These are phyloP conservation scores for Hymenochaete sp. DNA, from an alignment of 1,284 basidiomycete species.

Conservation along the genomic window DNA sequence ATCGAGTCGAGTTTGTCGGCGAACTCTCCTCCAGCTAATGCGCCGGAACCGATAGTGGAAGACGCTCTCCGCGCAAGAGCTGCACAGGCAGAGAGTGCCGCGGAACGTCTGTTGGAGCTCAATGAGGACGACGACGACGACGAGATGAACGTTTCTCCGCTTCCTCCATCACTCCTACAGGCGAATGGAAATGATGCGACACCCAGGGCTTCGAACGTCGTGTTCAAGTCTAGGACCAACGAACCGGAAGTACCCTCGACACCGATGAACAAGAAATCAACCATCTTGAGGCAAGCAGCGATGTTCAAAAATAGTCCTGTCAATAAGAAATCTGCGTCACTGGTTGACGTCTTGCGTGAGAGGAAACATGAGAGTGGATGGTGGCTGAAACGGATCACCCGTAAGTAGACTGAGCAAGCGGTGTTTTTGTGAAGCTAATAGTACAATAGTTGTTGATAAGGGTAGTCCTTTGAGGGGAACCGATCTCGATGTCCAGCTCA, in stretches of 20 bases:
- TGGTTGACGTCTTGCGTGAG: slow-evolving; percentile 56
- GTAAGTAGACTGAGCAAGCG: slow-evolving; percentile 40
- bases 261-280: slow-evolving; percentile 48
- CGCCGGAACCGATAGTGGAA: slow-evolving; percentile 56
- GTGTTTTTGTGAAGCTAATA: not conserved
- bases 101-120: slow-evolving; percentile 70
- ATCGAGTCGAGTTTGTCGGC: slow-evolving; percentile 22
- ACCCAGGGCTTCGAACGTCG: slow-evolving; percentile 31
- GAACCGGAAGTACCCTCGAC: slow-evolving; percentile 40
- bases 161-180: slow-evolving; percentile 48
- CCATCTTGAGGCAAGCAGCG: slow-evolving; percentile 65
- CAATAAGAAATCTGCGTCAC: slow-evolving; percentile 40
- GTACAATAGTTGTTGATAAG: slow-evolving; percentile 40
- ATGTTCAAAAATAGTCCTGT: slow-evolving; percentile 69
- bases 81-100: slow-evolving; percentile 83
- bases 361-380: slow-evolving; percentile 60
- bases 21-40: slow-evolving; percentile 29
- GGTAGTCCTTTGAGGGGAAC: slow-evolving; percentile 34
- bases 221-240: slow-evolving; percentile 25
- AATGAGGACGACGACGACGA: slow-evolving; percentile 73
- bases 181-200: slow-evolving; percentile 30
- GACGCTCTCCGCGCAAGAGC: slow-evolving; percentile 78
- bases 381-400: slow-evolving; percentile 64
- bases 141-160: slow-evolving; percentile 37
- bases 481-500: slow-evolving; percentile 31